A percentile compares a stretch with the other conserved stretches of the same genome.
These are phyloP conservation scores for Heracleum sosnowskyi DNA, from an alignment of 129 eudicot genomes.

Conservation along the genomic window DNA sequence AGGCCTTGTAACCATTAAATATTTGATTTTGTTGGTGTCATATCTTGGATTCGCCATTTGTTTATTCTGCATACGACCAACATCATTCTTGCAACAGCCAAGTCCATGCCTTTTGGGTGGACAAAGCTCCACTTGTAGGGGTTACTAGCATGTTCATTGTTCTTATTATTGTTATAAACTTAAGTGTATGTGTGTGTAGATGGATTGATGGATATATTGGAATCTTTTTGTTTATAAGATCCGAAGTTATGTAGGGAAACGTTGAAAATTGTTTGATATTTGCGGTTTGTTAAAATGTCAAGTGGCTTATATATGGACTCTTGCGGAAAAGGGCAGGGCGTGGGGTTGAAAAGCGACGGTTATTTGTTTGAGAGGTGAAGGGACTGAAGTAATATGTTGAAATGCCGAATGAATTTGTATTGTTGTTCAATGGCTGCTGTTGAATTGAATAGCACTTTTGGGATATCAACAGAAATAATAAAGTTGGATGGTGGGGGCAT, in stretches of 20 bases:
- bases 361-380: background rate
- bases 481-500: slow-evolving; percentile 1
- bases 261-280: slow-evolving; percentile 7
- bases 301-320: background rate
- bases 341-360: slow-evolving; percentile 11
- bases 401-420: background rate
- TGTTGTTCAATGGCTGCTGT: background rate
- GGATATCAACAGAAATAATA: background rate
- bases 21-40: background rate
- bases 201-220: too few relatives aligned
- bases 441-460: background rate
- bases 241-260: slow-evolving; percentile 7
- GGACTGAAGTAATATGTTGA: background rate
- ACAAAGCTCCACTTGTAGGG: background rate
- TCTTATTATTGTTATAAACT: too few relatives aligned
- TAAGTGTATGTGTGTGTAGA: background rate
- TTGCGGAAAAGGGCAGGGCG: background rate
- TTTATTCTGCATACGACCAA: background rate
- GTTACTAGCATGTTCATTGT: background rate
- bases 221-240: background rate
- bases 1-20: background rate
- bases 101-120: background rate
- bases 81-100: background rate
- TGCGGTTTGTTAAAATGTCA: background rate
- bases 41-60: background rate